A percentile compares a stretch with the other conserved stretches of the same genome.
phyloP scores from a whole-genome alignment of 345 rosid species.

The Odontarrhena argentea region DNA sequence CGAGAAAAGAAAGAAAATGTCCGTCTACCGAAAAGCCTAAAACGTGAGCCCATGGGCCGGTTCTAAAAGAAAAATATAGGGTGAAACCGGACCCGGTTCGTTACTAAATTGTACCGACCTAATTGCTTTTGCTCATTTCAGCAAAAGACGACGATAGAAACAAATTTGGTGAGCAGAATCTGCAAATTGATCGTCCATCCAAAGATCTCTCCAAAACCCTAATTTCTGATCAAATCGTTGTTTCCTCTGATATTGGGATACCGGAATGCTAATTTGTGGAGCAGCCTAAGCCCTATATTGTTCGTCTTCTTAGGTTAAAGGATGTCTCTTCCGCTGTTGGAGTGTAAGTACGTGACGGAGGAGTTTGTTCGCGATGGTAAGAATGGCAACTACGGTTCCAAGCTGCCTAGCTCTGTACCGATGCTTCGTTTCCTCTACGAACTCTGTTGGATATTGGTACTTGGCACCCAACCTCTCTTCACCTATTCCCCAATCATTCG shows the following conservation, averaged over 20 bases:
- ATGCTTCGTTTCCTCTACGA: conserved; percentile 91
- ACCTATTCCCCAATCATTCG: conserved; percentile 16
- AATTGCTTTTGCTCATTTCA: no score
- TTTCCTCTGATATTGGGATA: conserved; percentile 16
- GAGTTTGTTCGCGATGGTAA: conserved; percentile 81
- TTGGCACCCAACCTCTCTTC: conserved; percentile 16
- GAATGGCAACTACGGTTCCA: conserved; percentile 61
- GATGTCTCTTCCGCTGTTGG: conserved; percentile 71
- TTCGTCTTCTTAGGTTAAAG: conserved; percentile 38
- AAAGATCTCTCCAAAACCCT: conserved; percentile 42
- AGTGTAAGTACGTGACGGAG: conserved; percentile 70
- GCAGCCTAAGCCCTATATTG: conserved; percentile 39
- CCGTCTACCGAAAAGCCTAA: no score
- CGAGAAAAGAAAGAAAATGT: no score
- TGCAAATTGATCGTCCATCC: not conserved
- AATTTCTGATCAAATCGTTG: conserved; percentile 33
- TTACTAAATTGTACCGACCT: no score
- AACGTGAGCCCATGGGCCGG: no score
- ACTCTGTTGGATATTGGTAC: conserved; percentile 80
- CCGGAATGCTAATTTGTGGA: conserved; percentile 28
- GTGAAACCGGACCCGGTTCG: no score
- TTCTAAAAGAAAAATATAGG: no score
- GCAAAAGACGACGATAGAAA: no score
- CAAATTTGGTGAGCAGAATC: no score
- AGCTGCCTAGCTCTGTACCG: conserved; percentile 62